These are phyloP conservation scores for Coprinopsis strossmayeri DNA, from an alignment of 768 basidiomycete species.

Conservation along the genomic window DNA sequence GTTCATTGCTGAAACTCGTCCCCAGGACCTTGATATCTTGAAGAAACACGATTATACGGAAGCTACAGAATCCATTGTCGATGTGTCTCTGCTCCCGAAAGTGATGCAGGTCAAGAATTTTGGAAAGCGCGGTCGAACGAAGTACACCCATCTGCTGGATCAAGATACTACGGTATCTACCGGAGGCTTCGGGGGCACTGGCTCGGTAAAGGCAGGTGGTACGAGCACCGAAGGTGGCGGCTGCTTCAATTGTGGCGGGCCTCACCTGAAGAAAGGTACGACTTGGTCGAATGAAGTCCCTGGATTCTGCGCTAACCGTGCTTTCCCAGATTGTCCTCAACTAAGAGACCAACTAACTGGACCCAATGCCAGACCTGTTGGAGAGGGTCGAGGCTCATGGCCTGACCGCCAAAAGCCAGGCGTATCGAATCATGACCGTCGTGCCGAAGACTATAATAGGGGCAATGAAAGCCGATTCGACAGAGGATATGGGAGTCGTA, in stretches of 20 bases:
- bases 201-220: slow-evolving; percentile 49
- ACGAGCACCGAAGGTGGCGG: slow-evolving; percentile 52
- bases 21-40: slow-evolving; percentile 80
- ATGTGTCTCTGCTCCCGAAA: slow-evolving; percentile 83
- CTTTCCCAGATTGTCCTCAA: slow-evolving; percentile 24
- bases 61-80: slow-evolving; percentile 82
- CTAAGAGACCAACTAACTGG: slow-evolving; percentile 21
- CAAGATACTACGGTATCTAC: slow-evolving; percentile 76
- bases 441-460: slow-evolving; percentile 5
- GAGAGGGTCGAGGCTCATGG: background rate
- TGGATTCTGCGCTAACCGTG: background rate
- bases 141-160: slow-evolving; percentile 94
- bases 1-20: slow-evolving; percentile 7
- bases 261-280: slow-evolving; percentile 86
- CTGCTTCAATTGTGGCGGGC: slow-evolving; percentile 92
- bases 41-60: slow-evolving; percentile 80
- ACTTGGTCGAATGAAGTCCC: background rate
- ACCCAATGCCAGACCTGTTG: slow-evolving; percentile 15
- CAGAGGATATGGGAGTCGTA: slow-evolving; percentile 13
- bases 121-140: slow-evolving; percentile 85
- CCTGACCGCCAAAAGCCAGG: slow-evolving; percentile 9
- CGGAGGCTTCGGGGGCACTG: slow-evolving; percentile 63
- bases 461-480: slow-evolving; percentile 14
- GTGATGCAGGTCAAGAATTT: slow-evolving; percentile 98
- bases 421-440: slow-evolving; percentile 10